Evolutionary conservation across 1,284 basidiomycete genomes (phyloP).

Genomic region (Puccinia polysora): DNA sequence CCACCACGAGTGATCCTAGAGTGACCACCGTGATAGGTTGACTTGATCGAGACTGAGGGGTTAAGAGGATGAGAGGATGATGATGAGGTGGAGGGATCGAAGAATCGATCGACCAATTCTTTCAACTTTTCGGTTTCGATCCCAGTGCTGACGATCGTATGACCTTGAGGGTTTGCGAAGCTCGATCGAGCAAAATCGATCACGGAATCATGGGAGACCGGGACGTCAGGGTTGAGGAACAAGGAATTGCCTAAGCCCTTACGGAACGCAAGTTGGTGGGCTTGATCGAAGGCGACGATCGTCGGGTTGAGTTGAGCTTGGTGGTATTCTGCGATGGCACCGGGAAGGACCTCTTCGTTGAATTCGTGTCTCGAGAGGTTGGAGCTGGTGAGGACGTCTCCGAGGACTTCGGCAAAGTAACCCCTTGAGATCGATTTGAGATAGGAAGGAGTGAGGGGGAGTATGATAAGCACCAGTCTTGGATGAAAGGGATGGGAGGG

Average conservation of each 20-base stretch:
- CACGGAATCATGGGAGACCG: slow-evolving; percentile 62
- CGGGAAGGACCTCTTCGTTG: slow-evolving; percentile 74
- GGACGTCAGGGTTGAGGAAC: slow-evolving; percentile 68
- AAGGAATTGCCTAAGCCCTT: slow-evolving; percentile 80
- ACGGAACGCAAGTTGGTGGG: slow-evolving; percentile 84
- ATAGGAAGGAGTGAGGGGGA: neutral
- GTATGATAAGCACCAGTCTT: neutral
- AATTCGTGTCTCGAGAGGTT: slow-evolving; percentile 81
- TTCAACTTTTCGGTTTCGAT: slow-evolving; percentile 68
- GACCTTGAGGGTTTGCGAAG: slow-evolving; percentile 67
- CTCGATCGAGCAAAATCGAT: slow-evolving; percentile 70
- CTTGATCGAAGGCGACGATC: slow-evolving; percentile 69
- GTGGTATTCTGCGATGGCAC: slow-evolving; percentile 66
- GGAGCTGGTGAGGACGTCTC: slow-evolving; percentile 73
- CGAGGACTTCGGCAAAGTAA: slow-evolving; percentile 79
- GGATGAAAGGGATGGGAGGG: too few species aligned
- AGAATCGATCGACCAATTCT: slow-evolving; percentile 67
- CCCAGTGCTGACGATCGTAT: slow-evolving; percentile 79
- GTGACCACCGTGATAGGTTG: slow-evolving; percentile 77
- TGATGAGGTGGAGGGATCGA: slow-evolving; percentile 55
- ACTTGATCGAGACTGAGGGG: slow-evolving; percentile 56
- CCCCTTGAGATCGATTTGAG: slow-evolving; percentile 57
- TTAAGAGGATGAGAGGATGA: slow-evolving; percentile 52
- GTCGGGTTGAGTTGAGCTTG: slow-evolving; percentile 64
- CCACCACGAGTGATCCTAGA: slow-evolving; percentile 61